A percentile compares a stretch with the other conserved stretches of the same genome.
phyloP scores from a whole-genome alignment of 2,329 filamentous ascomycete genomes.

The Onygenales sp. region DNA sequence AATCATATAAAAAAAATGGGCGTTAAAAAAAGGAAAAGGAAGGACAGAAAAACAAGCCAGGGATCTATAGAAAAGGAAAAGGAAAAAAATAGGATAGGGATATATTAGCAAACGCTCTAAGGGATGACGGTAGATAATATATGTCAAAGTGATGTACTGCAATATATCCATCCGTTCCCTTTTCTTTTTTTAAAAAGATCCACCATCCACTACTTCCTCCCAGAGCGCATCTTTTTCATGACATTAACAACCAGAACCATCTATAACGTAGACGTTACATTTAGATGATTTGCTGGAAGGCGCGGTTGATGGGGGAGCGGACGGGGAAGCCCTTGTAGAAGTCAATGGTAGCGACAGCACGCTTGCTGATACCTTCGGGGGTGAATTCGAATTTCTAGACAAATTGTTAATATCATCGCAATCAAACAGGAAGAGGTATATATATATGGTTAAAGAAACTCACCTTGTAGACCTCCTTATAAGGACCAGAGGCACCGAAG shows the following conservation, averaged over 20 bases:
- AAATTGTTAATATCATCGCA: neutral
- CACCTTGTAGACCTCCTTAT: conserved; percentile 95
- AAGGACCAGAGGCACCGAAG: conserved; percentile 93
- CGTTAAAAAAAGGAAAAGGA: no score
- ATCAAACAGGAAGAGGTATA: neutral
- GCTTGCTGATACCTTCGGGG: conserved; percentile 91
- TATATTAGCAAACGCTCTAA: no score
- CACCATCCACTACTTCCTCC: no score
- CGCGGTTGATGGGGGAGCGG: conserved; percentile 91
- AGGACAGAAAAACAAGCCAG: no score
- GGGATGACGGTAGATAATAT: no score
- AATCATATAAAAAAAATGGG: no score
- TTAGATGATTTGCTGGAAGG: conserved; percentile 96
- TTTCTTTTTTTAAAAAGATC: no score
- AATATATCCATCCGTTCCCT: no score
- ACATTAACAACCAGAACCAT: neutral
- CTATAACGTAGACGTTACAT: conserved; percentile 6
- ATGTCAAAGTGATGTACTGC: no score
- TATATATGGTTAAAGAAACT: conserved; percentile 21
- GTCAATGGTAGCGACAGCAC: conserved; percentile 79
- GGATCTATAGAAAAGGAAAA: no score
- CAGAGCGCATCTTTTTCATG: neutral
- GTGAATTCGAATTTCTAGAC: conserved; percentile 97
- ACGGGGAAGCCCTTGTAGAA: conserved; percentile 97
- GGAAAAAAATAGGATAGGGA: no score